Conservation (phyloP, 139 green algal species). For the Gonium pectorale region DNA sequence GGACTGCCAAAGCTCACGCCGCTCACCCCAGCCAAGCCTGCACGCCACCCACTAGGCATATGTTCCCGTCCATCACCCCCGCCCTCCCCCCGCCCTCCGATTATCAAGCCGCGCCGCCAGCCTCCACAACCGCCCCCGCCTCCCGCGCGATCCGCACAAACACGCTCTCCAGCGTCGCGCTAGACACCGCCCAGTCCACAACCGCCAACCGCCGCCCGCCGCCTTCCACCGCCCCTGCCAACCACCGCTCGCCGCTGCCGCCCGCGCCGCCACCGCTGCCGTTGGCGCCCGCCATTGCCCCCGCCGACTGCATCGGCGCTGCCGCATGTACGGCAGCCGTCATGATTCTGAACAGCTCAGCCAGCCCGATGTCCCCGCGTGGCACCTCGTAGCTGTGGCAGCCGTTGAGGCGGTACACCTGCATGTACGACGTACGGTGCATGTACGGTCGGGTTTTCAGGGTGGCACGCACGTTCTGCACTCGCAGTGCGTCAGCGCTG, state of each 20-base stretch:
- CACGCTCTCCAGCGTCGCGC: conserved; percentile 33
- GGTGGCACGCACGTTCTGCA: neutral
- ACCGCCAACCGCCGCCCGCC: neutral
- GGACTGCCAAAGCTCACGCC: too few species aligned
- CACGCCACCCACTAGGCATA: too few species aligned
- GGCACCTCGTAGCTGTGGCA: conserved; percentile 36
- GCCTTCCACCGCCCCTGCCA: too few species aligned
- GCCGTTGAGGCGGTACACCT: conserved; percentile 48
- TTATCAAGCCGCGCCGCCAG: too few species aligned
- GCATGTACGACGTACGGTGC: neutral
- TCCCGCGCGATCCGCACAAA: conserved; percentile 29
- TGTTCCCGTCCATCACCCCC: too few species aligned
- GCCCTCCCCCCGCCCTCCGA: too few species aligned
- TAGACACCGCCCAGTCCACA: conserved; percentile 43
- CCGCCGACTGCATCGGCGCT: neutral
- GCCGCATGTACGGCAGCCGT: neutral
- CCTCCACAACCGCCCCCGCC: conserved; percentile 39
- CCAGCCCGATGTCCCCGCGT: neutral
- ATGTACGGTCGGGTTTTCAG: too few species aligned
- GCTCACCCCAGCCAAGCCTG: too few species aligned
- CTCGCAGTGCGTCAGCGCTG: too few species aligned
- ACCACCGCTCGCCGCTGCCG: neutral
- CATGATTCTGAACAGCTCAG: conserved; percentile 9
- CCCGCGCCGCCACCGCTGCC: neutral
- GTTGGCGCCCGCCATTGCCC: neutral